Conservation (phyloP, 768 basidiomycete genomes). For the Calocera cornea region DNA sequence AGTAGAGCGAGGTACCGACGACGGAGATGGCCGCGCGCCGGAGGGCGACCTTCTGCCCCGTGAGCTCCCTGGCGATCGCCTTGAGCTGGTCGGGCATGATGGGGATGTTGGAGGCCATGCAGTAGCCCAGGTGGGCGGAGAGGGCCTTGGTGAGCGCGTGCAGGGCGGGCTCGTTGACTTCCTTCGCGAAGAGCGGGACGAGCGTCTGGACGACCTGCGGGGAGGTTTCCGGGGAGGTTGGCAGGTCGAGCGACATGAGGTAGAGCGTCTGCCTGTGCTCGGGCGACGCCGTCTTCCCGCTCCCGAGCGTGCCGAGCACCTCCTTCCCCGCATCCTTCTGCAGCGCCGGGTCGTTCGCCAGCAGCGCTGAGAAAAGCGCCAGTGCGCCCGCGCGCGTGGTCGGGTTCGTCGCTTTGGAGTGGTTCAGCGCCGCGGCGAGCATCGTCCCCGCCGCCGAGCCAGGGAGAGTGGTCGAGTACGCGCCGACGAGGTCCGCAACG, state of each 20-base stretch:
- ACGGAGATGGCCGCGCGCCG: constrained; percentile 50
- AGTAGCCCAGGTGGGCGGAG: constrained; percentile 39
- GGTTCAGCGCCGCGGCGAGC: constrained; percentile 46
- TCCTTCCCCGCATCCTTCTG: constrained; percentile 40
- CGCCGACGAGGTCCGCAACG: constrained; percentile 42
- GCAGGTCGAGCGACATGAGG: constrained; percentile 51
- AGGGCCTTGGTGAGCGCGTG: constrained; percentile 42
- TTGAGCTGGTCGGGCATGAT: constrained; percentile 34
- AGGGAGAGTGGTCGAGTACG: constrained; percentile 40
- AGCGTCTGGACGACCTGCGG: constrained; percentile 30
- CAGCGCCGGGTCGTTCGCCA: constrained; percentile 16
- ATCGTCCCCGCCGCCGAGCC: constrained; percentile 38
- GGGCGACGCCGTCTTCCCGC: constrained; percentile 73
- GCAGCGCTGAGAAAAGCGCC: constrained; percentile 41
- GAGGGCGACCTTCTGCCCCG: constrained; percentile 43
- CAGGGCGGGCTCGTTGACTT: constrained; percentile 58
- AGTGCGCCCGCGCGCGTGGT: constrained; percentile 44
- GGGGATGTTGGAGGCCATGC: constrained; percentile 34
- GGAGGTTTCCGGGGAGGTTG: constrained; percentile 38
- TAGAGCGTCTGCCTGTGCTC: constrained; percentile 77
- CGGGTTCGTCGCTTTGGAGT: constrained; percentile 60
- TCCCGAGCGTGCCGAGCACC: constrained; percentile 55
- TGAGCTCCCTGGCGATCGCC: constrained; percentile 59
- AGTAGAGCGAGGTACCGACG: constrained; percentile 44
- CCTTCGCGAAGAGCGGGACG: constrained; percentile 46